Conservation (phyloP, 2,329 filamentous ascomycete species). For the Alternaria postmessia region DNA sequence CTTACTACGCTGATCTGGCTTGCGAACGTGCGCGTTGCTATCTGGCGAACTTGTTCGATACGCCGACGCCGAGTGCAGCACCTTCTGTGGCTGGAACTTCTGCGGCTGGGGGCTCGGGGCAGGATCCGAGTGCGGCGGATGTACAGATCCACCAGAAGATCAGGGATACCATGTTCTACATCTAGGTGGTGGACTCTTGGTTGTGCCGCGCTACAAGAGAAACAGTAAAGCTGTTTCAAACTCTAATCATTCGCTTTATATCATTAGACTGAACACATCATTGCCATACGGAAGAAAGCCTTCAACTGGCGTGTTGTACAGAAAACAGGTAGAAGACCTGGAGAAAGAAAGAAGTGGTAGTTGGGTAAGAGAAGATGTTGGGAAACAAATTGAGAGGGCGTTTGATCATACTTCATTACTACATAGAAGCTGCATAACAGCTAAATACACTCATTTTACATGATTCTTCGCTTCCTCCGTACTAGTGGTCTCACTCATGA, state of each 20-base stretch:
- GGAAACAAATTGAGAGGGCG: not conserved
- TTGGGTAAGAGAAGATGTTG: not conserved
- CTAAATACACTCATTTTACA: slow-evolving; percentile 2
- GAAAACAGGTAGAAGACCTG: not conserved
- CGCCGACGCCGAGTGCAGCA: slow-evolving; percentile 22
- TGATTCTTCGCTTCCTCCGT: not conserved
- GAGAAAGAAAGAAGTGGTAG: not conserved
- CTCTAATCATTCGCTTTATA: not conserved
- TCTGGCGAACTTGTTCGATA: slow-evolving; percentile 51
- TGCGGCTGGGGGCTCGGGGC: slow-evolving; percentile 1
- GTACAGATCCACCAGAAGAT: slow-evolving; percentile 26
- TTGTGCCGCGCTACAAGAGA: not conserved
- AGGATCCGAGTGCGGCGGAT: slow-evolving; percentile 6
- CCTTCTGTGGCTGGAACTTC: slow-evolving; percentile 14
- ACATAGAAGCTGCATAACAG: slow-evolving; percentile 10
- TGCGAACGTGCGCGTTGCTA: slow-evolving; percentile 79
- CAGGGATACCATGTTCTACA: slow-evolving; percentile 28
- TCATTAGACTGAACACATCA: not conserved
- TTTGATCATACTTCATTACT: not conserved
- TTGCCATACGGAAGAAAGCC: not conserved
- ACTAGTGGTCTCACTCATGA: not conserved
- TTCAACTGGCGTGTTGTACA: not conserved
- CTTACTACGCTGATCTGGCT: slow-evolving; percentile 87
- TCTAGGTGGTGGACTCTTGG: not conserved
- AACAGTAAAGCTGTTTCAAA: not conserved